phyloP scores from a whole-genome alignment of 805 yeast species.

The Groenewaldozyma salmanticensis region DNA sequence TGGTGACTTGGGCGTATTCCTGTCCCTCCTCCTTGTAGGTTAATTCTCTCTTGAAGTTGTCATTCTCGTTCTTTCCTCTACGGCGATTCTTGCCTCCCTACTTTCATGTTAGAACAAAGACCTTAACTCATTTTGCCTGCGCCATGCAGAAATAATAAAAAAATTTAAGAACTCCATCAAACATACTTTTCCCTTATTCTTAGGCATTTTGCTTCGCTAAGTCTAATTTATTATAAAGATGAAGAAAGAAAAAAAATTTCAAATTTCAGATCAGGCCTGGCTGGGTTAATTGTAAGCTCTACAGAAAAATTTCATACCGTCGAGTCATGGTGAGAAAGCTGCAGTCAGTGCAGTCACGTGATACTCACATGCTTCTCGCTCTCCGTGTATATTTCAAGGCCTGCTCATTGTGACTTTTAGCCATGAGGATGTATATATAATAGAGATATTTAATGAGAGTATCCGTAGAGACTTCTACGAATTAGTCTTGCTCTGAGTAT shows the following conservation, averaged over 20 bases:
- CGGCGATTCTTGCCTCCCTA: slow-evolving; percentile 64
- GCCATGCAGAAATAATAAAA: not conserved
- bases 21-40: slow-evolving; percentile 90
- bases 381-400: too few relatives aligned
- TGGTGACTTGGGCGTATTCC: slow-evolving; percentile 96
- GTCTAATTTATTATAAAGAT: not conserved
- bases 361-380: too few relatives aligned
- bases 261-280: not conserved
- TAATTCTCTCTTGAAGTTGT: slow-evolving; percentile 88
- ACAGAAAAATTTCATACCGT: too few relatives aligned
- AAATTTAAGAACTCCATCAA: not conserved
- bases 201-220: slow-evolving; percentile 48
- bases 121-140: not conserved
- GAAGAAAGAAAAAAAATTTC: slow-evolving; percentile 2
- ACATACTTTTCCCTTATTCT: slow-evolving; percentile 59
- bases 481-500: too few relatives aligned
- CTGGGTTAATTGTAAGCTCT: too few relatives aligned
- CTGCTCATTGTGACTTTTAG: too few relatives aligned
- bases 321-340: too few relatives aligned
- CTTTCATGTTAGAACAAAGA: slow-evolving; percentile 9
- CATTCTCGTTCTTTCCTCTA: slow-evolving; percentile 95
- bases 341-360: too few relatives aligned
- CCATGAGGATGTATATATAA: too few relatives aligned
- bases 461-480: too few relatives aligned
- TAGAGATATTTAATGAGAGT: too few relatives aligned